Conservation (phyloP, 1,284 basidiomycete genomes). For the Meira miltonrushii region DNA sequence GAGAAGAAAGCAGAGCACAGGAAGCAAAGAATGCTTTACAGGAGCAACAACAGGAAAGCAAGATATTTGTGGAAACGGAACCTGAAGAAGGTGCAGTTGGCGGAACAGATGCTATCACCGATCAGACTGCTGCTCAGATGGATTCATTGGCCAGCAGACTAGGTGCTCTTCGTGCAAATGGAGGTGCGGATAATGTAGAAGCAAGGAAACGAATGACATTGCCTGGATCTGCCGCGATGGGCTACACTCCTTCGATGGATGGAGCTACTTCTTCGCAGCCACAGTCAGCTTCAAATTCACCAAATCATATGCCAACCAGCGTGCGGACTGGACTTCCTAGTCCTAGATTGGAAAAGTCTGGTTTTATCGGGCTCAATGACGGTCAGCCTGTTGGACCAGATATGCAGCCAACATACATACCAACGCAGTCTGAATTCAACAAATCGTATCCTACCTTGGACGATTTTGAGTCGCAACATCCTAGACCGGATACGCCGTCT, state of each 20-base stretch:
- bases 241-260: background rate
- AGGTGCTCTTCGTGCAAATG: slow-evolving; percentile 3
- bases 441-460: slow-evolving; percentile 35
- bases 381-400: background rate
- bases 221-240: background rate
- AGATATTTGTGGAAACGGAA: background rate
- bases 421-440: slow-evolving; percentile 30
- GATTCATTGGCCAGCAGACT: slow-evolving; percentile 6
- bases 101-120: slow-evolving; percentile 7
- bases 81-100: background rate
- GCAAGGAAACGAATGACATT: background rate
- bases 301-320: background rate
- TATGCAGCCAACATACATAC: slow-evolving; percentile 18
- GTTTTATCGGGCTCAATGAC: background rate
- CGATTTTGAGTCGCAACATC: slow-evolving; percentile 28
- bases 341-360: slow-evolving; percentile 3
- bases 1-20: slow-evolving; percentile 25
- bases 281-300: background rate
- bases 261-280: background rate
- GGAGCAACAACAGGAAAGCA: background rate
- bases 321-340: background rate
- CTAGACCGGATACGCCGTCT: slow-evolving; percentile 12
- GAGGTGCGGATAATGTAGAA: background rate
- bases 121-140: background rate
- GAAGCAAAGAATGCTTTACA: slow-evolving; percentile 4